phyloP scores from a whole-genome alignment of 805 yeast genomes.

The Starmerella stigmatis region DNA sequence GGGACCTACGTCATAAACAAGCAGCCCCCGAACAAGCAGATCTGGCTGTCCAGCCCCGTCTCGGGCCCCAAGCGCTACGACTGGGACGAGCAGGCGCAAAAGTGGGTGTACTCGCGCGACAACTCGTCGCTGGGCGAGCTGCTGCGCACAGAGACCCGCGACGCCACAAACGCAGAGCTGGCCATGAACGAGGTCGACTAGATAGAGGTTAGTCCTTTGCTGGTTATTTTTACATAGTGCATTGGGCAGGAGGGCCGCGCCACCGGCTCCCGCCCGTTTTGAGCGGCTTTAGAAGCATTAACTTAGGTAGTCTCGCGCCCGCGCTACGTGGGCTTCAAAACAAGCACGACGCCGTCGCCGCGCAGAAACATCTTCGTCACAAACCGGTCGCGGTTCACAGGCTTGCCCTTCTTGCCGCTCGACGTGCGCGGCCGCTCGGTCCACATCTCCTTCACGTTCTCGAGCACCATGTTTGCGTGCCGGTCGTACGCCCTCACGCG shows the following conservation, averaged over 20 bases:
- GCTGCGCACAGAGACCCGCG: constrained; percentile 41
- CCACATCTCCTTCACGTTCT: constrained; percentile 83
- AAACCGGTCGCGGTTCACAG: constrained; percentile 62
- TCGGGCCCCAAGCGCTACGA: constrained; percentile 88
- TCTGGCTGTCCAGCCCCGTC: constrained; percentile 89
- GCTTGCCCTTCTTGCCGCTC: constrained; percentile 62
- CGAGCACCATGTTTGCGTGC: constrained; percentile 87
- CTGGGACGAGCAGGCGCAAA: constrained; percentile 43
- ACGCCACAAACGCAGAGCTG: constrained; percentile 13
- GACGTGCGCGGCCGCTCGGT: constrained; percentile 49
- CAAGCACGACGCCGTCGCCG: constrained; percentile 89
- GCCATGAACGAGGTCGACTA: constrained; percentile 19
- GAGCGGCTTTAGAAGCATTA: too few relatives aligned
- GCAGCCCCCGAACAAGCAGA: constrained; percentile 95
- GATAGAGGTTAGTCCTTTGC: too few relatives aligned
- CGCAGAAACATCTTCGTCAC: constrained; percentile 81
- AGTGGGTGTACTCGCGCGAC: constrained; percentile 77
- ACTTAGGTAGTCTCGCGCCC: too few relatives aligned
- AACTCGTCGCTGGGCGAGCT: constrained; percentile 38
- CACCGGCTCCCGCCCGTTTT: too few relatives aligned
- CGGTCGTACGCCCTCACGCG: constrained; percentile 91
- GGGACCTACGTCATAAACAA: constrained; percentile 91
- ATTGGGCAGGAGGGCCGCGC: too few relatives aligned
- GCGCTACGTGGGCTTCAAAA: constrained; percentile 28
- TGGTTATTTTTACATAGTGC: too few relatives aligned